A percentile compares a stretch with the other conserved stretches of the same genome.
Evolutionary conservation across 2,329 filamentous ascomycete species (phyloP).

Genomic region (Moelleriella libera): DNA sequence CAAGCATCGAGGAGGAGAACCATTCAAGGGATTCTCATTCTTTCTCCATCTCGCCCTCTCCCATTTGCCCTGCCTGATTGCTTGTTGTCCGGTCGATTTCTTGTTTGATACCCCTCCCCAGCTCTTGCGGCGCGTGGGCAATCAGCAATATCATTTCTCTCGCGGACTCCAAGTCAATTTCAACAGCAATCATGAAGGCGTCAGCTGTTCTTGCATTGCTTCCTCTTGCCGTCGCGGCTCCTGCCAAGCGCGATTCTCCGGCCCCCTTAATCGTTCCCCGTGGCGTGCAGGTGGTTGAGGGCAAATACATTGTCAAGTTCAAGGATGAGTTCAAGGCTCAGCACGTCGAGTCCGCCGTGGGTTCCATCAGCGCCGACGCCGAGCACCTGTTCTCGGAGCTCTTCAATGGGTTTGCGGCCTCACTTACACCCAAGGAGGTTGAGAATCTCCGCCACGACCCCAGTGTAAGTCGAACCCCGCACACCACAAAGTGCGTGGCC

Average conservation of each 20-base stretch:
- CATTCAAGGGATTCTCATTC: too few relatives aligned
- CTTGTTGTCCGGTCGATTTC: too few relatives aligned
- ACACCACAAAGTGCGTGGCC: not conserved
- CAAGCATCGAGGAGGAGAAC: too few relatives aligned
- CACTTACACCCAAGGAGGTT: slow-evolving; percentile 11
- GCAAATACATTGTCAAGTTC: slow-evolving; percentile 24
- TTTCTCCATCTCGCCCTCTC: too few relatives aligned
- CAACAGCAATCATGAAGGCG: slow-evolving; percentile 12
- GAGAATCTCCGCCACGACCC: slow-evolving; percentile 13
- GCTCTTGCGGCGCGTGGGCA: too few relatives aligned
- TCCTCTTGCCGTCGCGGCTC: slow-evolving; percentile 16
- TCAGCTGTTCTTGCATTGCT: slow-evolving; percentile 18
- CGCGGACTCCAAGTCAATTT: not conserved
- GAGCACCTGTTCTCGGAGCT: slow-evolving; percentile 15
- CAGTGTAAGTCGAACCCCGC: slow-evolving; percentile 6
- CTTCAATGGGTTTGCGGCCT: slow-evolving; percentile 15
- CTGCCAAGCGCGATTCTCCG: slow-evolving; percentile 16
- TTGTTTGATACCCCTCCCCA: too few relatives aligned
- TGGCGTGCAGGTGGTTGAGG: slow-evolving; percentile 15
- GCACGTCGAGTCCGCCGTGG: slow-evolving; percentile 12
- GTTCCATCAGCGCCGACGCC: slow-evolving; percentile 14
- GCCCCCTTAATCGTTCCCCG: slow-evolving; percentile 19
- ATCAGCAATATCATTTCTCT: too few relatives aligned
- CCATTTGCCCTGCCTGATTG: too few relatives aligned
- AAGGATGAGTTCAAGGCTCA: slow-evolving; percentile 10